These are phyloP conservation scores for Solanum piurae DNA, from an alignment of 257 asterid species.

Conservation along the genomic window DNA sequence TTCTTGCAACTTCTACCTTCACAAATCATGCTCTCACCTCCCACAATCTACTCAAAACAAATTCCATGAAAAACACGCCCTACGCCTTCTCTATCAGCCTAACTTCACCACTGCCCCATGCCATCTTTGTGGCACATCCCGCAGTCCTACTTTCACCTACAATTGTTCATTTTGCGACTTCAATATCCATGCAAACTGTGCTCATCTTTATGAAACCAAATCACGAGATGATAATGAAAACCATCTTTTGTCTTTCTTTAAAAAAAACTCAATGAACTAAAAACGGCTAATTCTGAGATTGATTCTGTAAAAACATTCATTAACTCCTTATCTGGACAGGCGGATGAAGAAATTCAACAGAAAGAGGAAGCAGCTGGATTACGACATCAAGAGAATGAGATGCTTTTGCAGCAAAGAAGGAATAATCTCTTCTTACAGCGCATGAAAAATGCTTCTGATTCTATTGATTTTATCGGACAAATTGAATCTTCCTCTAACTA, in stretches of 20 bases:
- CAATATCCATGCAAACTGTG: conserved; percentile 8
- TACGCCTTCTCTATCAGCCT: conserved; percentile 5
- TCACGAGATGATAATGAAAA: not conserved
- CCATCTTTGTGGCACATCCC: not conserved
- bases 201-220: not conserved
- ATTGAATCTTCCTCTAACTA: not conserved
- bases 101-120: not conserved
- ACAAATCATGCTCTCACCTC: conserved; percentile 3
- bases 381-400: not conserved
- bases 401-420: not conserved
- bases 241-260: not conserved
- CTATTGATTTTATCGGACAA: not conserved
- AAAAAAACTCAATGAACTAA: not conserved
- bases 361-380: not conserved
- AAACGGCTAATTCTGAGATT: not conserved
- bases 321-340: not conserved
- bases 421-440: not conserved
- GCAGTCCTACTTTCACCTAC: conserved; percentile 1
- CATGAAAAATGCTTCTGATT: not conserved
- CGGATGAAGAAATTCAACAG: not conserved
- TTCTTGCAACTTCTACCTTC: conserved; percentile 6
- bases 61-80: not conserved
- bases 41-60: not conserved
- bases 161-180: conserved; percentile 2
- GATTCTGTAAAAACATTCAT: not conserved